Evolutionary conservation across 768 basidiomycete genomes (phyloP).

Genomic region (Pholiota molesta): DNA sequence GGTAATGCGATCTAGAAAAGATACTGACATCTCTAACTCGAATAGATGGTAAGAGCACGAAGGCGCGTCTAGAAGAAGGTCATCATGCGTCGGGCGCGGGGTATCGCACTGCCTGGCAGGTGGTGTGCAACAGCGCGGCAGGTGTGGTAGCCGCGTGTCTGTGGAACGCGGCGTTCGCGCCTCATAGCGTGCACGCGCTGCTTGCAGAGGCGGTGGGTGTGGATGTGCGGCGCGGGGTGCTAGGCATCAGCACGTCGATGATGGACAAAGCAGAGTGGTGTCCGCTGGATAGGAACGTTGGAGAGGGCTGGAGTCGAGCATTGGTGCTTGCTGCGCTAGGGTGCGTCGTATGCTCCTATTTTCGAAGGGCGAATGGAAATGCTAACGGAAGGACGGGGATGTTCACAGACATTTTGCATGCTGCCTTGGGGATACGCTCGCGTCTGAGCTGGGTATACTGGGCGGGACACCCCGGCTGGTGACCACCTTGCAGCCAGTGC

Average conservation of each 20-base stretch:
- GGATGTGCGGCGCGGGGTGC: constrained; percentile 16
- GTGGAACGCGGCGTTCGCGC: constrained; percentile 68
- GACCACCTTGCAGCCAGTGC: constrained; percentile 75
- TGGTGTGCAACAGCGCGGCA: constrained; percentile 77
- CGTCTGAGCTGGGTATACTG: constrained; percentile 91
- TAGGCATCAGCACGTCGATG: constrained; percentile 23
- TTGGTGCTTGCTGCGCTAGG: constrained; percentile 71
- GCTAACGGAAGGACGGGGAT: neutral
- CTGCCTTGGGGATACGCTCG: constrained; percentile 90
- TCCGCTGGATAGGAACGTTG: constrained; percentile 48
- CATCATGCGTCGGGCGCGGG: constrained; percentile 72
- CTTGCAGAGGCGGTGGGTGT: constrained; percentile 29
- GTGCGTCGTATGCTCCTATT: constrained; percentile 35
- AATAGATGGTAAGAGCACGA: constrained; percentile 72
- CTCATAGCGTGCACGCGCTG: constrained; percentile 39
- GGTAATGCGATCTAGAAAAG: no score
- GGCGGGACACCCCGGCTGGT: constrained; percentile 76
- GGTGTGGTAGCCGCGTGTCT: constrained; percentile 58
- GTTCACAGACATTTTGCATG: constrained; percentile 77
- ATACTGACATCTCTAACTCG: no score
- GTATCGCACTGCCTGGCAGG: constrained; percentile 79
- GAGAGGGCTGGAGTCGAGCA: constrained; percentile 57
- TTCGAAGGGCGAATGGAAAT: neutral
- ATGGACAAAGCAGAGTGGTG: constrained; percentile 51
- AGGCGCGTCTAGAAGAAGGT: constrained; percentile 78